Conservation (phyloP, 1,139 yeast genomes). For the Schizosaccharomyces versatilis region DNA sequence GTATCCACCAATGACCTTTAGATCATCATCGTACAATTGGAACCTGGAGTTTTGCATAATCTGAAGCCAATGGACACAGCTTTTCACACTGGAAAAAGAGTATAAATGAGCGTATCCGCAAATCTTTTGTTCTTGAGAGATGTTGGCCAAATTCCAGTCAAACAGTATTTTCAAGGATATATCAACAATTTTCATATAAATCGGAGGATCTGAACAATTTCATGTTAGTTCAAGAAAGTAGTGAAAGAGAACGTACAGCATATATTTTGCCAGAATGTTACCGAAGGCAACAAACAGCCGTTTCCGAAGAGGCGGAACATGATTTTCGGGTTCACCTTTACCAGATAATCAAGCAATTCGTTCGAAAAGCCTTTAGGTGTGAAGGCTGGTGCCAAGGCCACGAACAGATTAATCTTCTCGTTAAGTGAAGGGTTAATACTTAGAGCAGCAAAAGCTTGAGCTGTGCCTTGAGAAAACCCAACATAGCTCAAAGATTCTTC, state of each 20-base stretch:
- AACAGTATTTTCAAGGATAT: constrained; percentile 42
- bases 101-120: constrained; percentile 66
- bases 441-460: constrained; percentile 68
- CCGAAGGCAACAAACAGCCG: constrained; percentile 49
- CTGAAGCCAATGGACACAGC: constrained; percentile 93
- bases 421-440: constrained; percentile 52
- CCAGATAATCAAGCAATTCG: constrained; percentile 48
- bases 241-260: neutral
- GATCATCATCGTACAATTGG: constrained; percentile 65
- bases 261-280: constrained; percentile 60
- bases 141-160: constrained; percentile 57
- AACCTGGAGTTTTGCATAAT: constrained; percentile 59
- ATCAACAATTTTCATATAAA: constrained; percentile 56
- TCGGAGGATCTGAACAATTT: constrained; percentile 29
- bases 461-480: constrained; percentile 82
- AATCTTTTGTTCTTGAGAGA: constrained; percentile 46
- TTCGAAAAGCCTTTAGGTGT: constrained; percentile 74
- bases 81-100: constrained; percentile 75
- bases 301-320: constrained; percentile 57
- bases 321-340: constrained; percentile 58
- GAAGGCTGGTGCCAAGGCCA: constrained; percentile 84
- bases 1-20: constrained; percentile 7
- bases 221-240: constrained; percentile 19
- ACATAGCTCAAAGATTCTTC: constrained; percentile 33
- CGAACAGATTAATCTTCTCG: constrained; percentile 41